Evolutionary conservation across 805 yeast species (phyloP).

Genomic region (Sugiyamaella qingdaonensis): DNA sequence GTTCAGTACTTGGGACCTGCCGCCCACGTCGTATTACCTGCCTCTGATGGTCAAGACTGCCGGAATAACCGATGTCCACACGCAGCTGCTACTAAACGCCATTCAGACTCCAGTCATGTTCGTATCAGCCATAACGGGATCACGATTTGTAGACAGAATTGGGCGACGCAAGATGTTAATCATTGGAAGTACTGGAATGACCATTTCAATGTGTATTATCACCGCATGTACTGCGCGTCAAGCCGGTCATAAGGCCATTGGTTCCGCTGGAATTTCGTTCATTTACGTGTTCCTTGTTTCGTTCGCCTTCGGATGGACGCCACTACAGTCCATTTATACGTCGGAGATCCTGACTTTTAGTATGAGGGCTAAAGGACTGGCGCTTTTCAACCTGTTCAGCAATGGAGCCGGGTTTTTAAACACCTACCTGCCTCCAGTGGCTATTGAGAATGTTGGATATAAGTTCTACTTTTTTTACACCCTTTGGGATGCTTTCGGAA

Average conservation of each 20-base stretch:
- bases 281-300: slow-evolving; percentile 10
- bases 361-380: slow-evolving; percentile 26
- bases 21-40: slow-evolving; percentile 13
- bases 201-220: slow-evolving; percentile 20
- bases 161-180: slow-evolving; percentile 30
- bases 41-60: slow-evolving; percentile 16
- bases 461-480: slow-evolving; percentile 32
- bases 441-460: slow-evolving; percentile 30
- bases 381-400: slow-evolving; percentile 24
- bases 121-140: slow-evolving; percentile 14
- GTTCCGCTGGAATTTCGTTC: slow-evolving; percentile 17
- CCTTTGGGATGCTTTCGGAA: slow-evolving; percentile 29
- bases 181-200: slow-evolving; percentile 22
- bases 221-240: slow-evolving; percentile 12
- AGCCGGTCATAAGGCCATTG: slow-evolving; percentile 16
- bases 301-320: slow-evolving; percentile 30
- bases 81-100: slow-evolving; percentile 13
- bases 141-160: slow-evolving; percentile 24
- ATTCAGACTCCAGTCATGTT: slow-evolving; percentile 12
- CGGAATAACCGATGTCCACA: slow-evolving; percentile 12
- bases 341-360: slow-evolving; percentile 25
- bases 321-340: slow-evolving; percentile 35
- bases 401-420: slow-evolving; percentile 31
- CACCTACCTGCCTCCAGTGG: slow-evolving; percentile 23
- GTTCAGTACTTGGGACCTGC: slow-evolving; percentile 8